Conservation (phyloP, 163 green algal species). For the Trebouxia gelatinosa region DNA sequence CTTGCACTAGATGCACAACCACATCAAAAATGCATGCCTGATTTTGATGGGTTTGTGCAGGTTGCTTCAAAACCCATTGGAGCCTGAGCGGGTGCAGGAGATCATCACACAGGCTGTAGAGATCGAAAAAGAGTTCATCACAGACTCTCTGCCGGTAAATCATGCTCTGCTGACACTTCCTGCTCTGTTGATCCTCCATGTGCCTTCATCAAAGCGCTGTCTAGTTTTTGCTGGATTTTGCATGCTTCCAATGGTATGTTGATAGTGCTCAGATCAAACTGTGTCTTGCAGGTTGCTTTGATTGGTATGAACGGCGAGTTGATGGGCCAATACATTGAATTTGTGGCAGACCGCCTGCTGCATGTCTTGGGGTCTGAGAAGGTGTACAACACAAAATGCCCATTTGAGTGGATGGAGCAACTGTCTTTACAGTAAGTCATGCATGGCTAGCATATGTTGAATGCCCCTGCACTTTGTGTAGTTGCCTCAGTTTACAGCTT, state of each 20-base stretch:
- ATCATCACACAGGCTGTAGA: constrained; percentile 93
- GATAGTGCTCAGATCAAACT: constrained; percentile 67
- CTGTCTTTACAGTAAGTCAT: constrained; percentile 88
- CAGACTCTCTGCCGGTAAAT: constrained; percentile 76
- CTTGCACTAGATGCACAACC: too few species aligned
- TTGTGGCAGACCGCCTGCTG: constrained; percentile 95
- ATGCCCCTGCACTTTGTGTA: too few species aligned
- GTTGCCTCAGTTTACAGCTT: too few species aligned
- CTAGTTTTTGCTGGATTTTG: too few species aligned
- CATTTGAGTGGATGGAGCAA: constrained; percentile 99
- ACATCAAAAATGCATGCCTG: too few species aligned
- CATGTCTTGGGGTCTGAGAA: constrained; percentile 77
- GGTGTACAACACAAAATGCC: constrained; percentile 87
- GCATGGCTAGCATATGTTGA: too few species aligned
- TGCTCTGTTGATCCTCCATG: neutral
- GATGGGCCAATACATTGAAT: constrained; percentile 97
- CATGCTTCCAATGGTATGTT: too few species aligned
- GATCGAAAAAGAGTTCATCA: constrained; percentile 97
- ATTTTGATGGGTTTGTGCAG: too few species aligned
- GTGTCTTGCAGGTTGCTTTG: constrained; percentile 56
- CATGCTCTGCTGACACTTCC: constrained; percentile 40
- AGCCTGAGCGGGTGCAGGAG: constrained; percentile 53
- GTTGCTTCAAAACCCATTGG: constrained; percentile 79
- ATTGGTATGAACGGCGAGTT: constrained; percentile 96
- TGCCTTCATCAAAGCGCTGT: too few species aligned